Base-by-base conservation (phyloP, 495 filamentous ascomycete species). In the Aspergillus funiculosus region DNA sequence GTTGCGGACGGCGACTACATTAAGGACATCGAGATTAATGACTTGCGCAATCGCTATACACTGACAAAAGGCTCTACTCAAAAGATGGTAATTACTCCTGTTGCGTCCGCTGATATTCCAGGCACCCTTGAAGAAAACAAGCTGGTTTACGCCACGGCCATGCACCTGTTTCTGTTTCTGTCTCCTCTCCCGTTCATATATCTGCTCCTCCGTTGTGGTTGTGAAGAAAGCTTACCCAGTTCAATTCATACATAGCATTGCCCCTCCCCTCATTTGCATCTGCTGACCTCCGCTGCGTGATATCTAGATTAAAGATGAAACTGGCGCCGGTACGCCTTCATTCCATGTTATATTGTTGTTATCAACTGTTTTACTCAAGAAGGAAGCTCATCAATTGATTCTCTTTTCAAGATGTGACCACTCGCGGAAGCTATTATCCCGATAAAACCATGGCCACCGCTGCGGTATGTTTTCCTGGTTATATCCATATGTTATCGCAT, bases 251-350 rank as follows among this genome's bases (percentile, higher is more conserved):
- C 74, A 74, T 82, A 87, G 83, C 81, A 85, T 77, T 72, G 74
- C 66, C 59, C 75, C 61, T 72, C 66, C 73, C 81, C 83, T 87
- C 81, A 78, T 81, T 89, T 86, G 82, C 88, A 88, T 85, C 83
- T 94, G 90, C 92, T 98, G 83, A 98, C 92, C 80, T 83, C 78
- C 66, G 67, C 71, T 85, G 78, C 85, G 79, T 92, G 86, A 80
- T 63, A 86, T 87, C 64, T 95, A 98, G 92, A 98, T 98, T 56
- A 94, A 95, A 86, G 90, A 97, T 74, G 86, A 96, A 61, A 96
- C 92, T 85, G 92, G 92, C 82, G 91, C 92, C 76, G 92, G 92
- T 98, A 98, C 82, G 92, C 83, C 77, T 73, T 63, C 66, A 75
- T 52, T 68, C 78, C 63, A 66, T 59, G 42, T 60, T 45, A 44